Base-by-base conservation (phyloP, 345 rosid species). In the Durio zibethinus region DNA sequence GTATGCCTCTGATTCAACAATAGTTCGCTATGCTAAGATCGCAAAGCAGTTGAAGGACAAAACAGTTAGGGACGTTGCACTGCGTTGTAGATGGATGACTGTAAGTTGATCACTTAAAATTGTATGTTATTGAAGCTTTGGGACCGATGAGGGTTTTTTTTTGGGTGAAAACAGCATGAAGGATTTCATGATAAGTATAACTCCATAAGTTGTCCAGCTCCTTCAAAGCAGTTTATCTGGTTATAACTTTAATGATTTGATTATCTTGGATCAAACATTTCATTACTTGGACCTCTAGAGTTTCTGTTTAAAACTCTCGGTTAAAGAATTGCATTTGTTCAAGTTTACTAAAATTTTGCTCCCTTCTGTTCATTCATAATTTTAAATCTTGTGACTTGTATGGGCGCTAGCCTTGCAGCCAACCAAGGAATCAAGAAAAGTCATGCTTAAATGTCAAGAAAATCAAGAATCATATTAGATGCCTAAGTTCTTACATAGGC, bases 71-170 rank as follows among this genome's bases (percentile, higher is more conserved):
- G 98, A 93, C 77, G 97, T 93, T 70, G 97, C 98, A 0, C 74
- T 93, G 59, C 91, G 93, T 47, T 89, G 97, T 82, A 74, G 92
- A 86, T 93, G 98, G 98, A 91, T 91, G 91, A 85, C 75, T 84
- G 97, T 93, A 76, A 78, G 94, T 80, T 82, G 45, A 65, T 27
- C 52, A 14, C 64, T 70, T 59, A 5, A 8, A 72, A 52, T 35
- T 52, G 45, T 52, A 33, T 52, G 62, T 52, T 52, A 20, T 65
- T 43, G 14, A 76, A 65, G 59, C 48, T 73, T 16, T 52, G 23
- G 6, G 20, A 72, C 47, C 60, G n/a, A 16, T 16, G 40, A 7
- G 14, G 23, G 5, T 61, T 4, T 38, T n/a, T 63, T n/a, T 16
- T 33, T 62, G 48, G 29, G 7, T 23, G 61, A 72, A 33, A 72